A percentile compares a stretch with the other conserved stretches of the same genome.
These are phyloP conservation scores for Hypomontagnella submonticulosa DNA, from an alignment of 495 filamentous ascomycete species.

Conservation along the genomic window DNA sequence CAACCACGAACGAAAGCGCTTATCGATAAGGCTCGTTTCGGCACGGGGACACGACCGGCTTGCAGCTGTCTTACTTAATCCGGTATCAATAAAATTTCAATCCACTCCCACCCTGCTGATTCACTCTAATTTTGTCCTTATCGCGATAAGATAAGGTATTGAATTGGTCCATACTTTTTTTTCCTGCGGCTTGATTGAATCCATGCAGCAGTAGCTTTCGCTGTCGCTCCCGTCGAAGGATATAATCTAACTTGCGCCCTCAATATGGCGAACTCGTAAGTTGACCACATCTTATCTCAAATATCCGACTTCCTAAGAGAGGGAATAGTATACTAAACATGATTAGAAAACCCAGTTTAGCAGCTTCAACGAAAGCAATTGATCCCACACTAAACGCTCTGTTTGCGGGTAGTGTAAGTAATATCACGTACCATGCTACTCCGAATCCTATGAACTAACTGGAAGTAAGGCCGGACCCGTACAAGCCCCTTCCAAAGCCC, in stretches of 20 bases:
- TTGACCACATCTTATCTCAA: not conserved
- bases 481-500: slow-evolving; percentile 63
- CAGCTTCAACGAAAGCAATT: slow-evolving; percentile 63
- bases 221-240: not conserved
- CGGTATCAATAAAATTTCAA: slow-evolving; percentile 19
- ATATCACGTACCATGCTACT: not conserved
- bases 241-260: slow-evolving; percentile 1
- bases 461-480: slow-evolving; percentile 72
- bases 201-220: not conserved
- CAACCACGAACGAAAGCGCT: slow-evolving; percentile 28
- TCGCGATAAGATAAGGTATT: slow-evolving; percentile 35
- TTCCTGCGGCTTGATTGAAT: slow-evolving; percentile 10
- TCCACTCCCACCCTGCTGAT: slow-evolving; percentile 1
- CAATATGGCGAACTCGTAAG: slow-evolving; percentile 49
- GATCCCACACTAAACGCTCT: slow-evolving; percentile 82
- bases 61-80: slow-evolving; percentile 19
- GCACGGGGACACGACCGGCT: not conserved
- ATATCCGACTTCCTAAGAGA: not conserved
- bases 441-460: slow-evolving; percentile 34
- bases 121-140: not conserved
- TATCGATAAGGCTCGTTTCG: slow-evolving; percentile 33
- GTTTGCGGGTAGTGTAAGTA: slow-evolving; percentile 82
- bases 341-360: slow-evolving; percentile 48
- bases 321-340: slow-evolving; percentile 15
- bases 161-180: slow-evolving; percentile 26